phyloP scores from a whole-genome alignment of 73 alveolate species.

The Blepharisma stoltei region DNA sequence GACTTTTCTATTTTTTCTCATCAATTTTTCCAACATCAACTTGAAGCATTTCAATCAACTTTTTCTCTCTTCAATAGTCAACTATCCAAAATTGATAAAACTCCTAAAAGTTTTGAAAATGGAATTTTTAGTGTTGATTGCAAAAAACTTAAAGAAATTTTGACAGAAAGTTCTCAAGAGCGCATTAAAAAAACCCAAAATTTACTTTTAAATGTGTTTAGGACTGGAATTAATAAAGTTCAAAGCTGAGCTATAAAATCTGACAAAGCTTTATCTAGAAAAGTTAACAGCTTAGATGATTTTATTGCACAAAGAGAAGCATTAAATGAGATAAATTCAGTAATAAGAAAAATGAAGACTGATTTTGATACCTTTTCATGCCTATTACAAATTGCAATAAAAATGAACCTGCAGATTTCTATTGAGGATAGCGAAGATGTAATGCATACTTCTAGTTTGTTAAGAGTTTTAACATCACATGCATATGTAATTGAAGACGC shows the following conservation, averaged over 20 bases:
- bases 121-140: conserved; percentile 29
- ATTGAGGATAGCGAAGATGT: conserved; percentile 12
- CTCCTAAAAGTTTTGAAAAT: neutral
- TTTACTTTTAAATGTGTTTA: neutral
- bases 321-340: neutral
- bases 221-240: neutral
- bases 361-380: neutral
- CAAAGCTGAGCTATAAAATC: conserved; percentile 11
- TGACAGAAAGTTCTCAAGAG: neutral
- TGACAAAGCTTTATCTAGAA: neutral
- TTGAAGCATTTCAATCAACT: conserved; percentile 13
- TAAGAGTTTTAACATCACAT: conserved; percentile 1
- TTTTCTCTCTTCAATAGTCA: neutral
- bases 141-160: neutral
- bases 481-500: neutral
- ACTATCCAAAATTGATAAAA: neutral
- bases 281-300: conserved; percentile 9
- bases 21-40: neutral
- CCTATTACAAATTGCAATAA: neutral
- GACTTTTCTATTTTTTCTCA: conserved; percentile 31
- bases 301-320: conserved; percentile 9
- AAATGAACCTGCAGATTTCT: neutral
- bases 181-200: neutral
- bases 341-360: neutral
- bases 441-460: neutral